Evolutionary conservation across 176 grass and related monocot genomes (phyloP).

Genomic region (Panicum miliaceum): DNA sequence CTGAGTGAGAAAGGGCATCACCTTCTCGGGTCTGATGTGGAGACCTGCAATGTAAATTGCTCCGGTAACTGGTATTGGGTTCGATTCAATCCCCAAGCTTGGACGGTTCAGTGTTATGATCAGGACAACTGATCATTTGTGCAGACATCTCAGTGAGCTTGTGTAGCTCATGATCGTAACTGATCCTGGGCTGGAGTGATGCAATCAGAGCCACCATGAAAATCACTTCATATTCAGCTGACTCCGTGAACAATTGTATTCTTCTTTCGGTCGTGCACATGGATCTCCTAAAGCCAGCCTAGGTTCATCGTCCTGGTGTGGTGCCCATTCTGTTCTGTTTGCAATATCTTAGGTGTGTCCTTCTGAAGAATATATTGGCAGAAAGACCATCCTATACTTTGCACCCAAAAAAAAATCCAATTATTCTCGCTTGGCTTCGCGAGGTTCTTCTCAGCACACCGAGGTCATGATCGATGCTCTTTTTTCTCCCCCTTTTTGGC

Average conservation of each 20-base stretch:
- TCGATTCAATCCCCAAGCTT: constrained; percentile 4
- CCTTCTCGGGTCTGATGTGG: neutral
- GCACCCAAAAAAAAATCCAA: neutral
- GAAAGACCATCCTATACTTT: neutral
- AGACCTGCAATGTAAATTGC: neutral
- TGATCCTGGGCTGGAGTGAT: neutral
- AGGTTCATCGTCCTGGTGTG: neutral
- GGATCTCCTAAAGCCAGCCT: neutral
- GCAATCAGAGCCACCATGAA: neutral
- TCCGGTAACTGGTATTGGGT: neutral
- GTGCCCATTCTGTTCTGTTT: constrained; percentile 1
- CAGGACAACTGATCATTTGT: neutral
- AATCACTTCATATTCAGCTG: neutral
- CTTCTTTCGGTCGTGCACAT: neutral
- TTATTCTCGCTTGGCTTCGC: neutral
- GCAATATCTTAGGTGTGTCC: neutral
- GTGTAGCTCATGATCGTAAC: neutral
- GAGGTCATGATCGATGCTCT: neutral
- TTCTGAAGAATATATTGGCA: constrained; percentile 15
- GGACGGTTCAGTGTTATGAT: neutral
- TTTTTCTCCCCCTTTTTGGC: neutral
- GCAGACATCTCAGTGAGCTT: neutral
- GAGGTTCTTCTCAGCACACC: neutral
- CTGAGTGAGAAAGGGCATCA: neutral
- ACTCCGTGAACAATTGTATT: neutral